These are phyloP conservation scores for Somion occarium DNA, from an alignment of 1,284 basidiomycete genomes.

Conservation along the genomic window DNA sequence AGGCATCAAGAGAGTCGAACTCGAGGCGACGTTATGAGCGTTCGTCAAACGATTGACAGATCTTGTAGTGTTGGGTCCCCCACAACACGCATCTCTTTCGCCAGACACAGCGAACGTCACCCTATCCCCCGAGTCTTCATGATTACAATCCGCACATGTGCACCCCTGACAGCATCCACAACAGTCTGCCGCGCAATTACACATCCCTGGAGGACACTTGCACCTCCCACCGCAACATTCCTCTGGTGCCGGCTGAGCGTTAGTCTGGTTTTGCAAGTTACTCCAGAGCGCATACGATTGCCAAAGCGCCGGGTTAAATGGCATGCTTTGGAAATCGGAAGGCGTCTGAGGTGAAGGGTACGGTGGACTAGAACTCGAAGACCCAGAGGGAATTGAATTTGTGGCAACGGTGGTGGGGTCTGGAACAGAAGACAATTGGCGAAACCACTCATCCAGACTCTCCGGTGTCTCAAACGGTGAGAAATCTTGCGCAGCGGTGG, in stretches of 20 bases:
- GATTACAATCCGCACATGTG: conserved; percentile 24
- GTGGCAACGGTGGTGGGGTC: conserved; percentile 28
- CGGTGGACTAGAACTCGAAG: background rate
- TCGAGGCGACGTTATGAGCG: background rate
- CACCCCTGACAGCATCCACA: conserved; percentile 40
- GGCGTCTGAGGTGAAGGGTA: conserved; percentile 43
- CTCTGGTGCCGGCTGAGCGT: conserved; percentile 26
- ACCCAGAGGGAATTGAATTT: conserved; percentile 17
- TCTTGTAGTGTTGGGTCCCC: background rate
- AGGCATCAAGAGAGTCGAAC: background rate
- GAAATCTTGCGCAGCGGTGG: conserved; percentile 18
- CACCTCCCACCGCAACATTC: conserved; percentile 57
- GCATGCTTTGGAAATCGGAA: conserved; percentile 49
- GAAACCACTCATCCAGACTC: conserved; percentile 38
- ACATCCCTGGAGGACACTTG: conserved; percentile 38
- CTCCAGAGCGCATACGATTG: conserved; percentile 37
- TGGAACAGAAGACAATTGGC: conserved; percentile 39
- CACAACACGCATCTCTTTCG: conserved; percentile 25
- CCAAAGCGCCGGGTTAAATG: conserved; percentile 42
- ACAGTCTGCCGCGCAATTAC: conserved; percentile 48
- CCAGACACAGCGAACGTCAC: conserved; percentile 28
- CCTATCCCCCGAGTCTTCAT: conserved; percentile 14
- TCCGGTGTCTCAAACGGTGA: conserved; percentile 17
- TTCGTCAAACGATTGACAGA: background rate
- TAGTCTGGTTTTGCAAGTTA: conserved; percentile 44